Base-by-base conservation (phyloP, 306 rosid genomes). In the Gastrolobium villosum region DNA sequence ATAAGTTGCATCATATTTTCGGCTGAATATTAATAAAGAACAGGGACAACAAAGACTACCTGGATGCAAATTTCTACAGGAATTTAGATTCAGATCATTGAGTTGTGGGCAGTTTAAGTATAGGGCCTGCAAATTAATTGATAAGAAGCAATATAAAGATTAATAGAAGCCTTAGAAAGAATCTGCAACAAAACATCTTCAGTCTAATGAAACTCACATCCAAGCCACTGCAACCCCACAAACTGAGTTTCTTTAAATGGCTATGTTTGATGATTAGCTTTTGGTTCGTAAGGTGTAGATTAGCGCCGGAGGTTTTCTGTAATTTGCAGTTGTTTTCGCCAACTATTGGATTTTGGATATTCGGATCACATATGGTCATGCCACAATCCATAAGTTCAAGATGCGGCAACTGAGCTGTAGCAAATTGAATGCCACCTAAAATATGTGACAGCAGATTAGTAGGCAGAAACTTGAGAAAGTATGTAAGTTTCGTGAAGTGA, bases 361-460 rank as follows among this genome's bases (percentile, higher is more conserved):
- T 75, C 61, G 94, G 90, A 83, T 93, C 91, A 31, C 96, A 91
- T 74, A 96, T 87, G 56, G 97, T 87, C 99, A 90, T 89, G 84
- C 99, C 99, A 85, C 99, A 96, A 76, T 96, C 99, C 94, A 96
- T 88, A 65, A 93, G 96, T 83, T 96, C 98, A 79, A 96, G 98
- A 65, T 67, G 87, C 30, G 97, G 99, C 82, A 96, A 75, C 55
- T 96, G 97, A 76, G 97, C 97, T 5, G 98, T 86, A 36, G 98
- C 98, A 85, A 96, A 91, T 75, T 91, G 98, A 77, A 96, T 93
- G 75, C 97, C 97, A 83, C 98, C 99, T 96, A 88, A 69, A 84
- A 71, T 78, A 64, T 31, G 74, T 59, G 28, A 14, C 67, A 57
- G 64, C 26, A 77, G 45, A 62, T 79, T 70, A 70, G 79, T 5